Conservation (phyloP, 2,329 filamentous ascomycete genomes). For the Penicillium sp. region DNA sequence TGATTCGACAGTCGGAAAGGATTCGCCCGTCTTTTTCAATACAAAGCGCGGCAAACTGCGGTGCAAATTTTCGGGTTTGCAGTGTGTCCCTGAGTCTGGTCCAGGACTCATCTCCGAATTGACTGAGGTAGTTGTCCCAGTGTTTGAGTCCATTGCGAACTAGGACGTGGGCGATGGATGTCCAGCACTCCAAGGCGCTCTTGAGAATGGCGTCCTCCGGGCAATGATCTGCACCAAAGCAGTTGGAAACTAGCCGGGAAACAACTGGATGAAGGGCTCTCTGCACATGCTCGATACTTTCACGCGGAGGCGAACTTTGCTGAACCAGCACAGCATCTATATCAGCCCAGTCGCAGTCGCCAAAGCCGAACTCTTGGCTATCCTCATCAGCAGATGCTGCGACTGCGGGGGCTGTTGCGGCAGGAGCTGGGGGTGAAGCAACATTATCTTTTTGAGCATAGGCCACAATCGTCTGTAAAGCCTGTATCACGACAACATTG, state of each 20-base stretch:
- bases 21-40: slow-evolving; percentile 41
- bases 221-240: slow-evolving; percentile 55
- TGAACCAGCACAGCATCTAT: slow-evolving; percentile 46
- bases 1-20: slow-evolving; percentile 44
- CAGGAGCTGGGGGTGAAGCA: slow-evolving; percentile 16
- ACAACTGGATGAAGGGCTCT: slow-evolving; percentile 48
- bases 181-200: slow-evolving; percentile 54
- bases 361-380: slow-evolving; percentile 57
- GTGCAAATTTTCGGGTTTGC: slow-evolving; percentile 47
- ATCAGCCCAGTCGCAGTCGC: slow-evolving; percentile 47
- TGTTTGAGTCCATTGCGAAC: slow-evolving; percentile 46
- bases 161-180: slow-evolving; percentile 45
- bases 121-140: slow-evolving; percentile 55
- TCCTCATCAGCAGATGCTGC: slow-evolving; percentile 49
- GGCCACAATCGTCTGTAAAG: slow-evolving; percentile 46
- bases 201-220: slow-evolving; percentile 53
- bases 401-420: slow-evolving; percentile 16
- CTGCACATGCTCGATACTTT: slow-evolving; percentile 35
- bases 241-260: slow-evolving; percentile 55
- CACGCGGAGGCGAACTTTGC: slow-evolving; percentile 19
- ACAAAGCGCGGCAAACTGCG: slow-evolving; percentile 45
- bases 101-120: slow-evolving; percentile 52
- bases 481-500: slow-evolving; percentile 47
- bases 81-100: slow-evolving; percentile 43
- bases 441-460: slow-evolving; percentile 36